Conservation (phyloP, 2,329 filamentous ascomycete species). For the Aspergillus fructus region DNA sequence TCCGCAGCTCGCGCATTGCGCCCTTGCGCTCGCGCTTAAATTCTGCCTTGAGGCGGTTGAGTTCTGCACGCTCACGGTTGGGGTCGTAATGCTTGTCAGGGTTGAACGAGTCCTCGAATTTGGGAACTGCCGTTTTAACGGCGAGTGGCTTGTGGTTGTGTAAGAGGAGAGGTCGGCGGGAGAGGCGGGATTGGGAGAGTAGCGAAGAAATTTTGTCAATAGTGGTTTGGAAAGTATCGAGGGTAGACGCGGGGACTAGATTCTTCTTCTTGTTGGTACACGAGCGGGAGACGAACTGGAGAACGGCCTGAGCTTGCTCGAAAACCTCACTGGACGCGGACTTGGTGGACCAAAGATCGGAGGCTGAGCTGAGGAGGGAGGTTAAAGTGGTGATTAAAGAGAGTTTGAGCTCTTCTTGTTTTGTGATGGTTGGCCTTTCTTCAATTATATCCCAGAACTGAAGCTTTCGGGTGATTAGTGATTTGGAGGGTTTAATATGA, state of each 20-base stretch:
- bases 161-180: slow-evolving; percentile 76
- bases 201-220: slow-evolving; percentile 39
- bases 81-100: slow-evolving; percentile 97
- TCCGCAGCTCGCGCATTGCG: slow-evolving; percentile 87
- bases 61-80: slow-evolving; percentile 82
- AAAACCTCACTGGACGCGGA: slow-evolving; percentile 79
- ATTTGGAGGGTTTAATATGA: slow-evolving; percentile 45
- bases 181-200: slow-evolving; percentile 60
- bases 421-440: slow-evolving; percentile 10
- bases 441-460: slow-evolving; percentile 57
- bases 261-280: slow-evolving; percentile 33
- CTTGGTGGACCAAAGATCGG: slow-evolving; percentile 71
- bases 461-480: slow-evolving; percentile 51
- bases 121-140: slow-evolving; percentile 84
- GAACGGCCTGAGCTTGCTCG: slow-evolving; percentile 57
- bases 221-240: slow-evolving; percentile 29
- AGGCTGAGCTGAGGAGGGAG: slow-evolving; percentile 65
- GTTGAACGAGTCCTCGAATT: slow-evolving; percentile 94
- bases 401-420: slow-evolving; percentile 50
- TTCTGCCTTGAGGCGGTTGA: slow-evolving; percentile 80
- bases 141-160: slow-evolving; percentile 86
- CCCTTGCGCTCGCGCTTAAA: slow-evolving; percentile 96
- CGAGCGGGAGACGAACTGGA: slow-evolving; percentile 61
- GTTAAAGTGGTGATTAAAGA: slow-evolving; percentile 64
- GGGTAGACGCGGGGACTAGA: slow-evolving; percentile 45